A percentile compares a stretch with the other conserved stretches of the same genome.
Evolutionary conservation across 805 yeast species (phyloP).

Genomic region (Cephaloascus albidus): DNA sequence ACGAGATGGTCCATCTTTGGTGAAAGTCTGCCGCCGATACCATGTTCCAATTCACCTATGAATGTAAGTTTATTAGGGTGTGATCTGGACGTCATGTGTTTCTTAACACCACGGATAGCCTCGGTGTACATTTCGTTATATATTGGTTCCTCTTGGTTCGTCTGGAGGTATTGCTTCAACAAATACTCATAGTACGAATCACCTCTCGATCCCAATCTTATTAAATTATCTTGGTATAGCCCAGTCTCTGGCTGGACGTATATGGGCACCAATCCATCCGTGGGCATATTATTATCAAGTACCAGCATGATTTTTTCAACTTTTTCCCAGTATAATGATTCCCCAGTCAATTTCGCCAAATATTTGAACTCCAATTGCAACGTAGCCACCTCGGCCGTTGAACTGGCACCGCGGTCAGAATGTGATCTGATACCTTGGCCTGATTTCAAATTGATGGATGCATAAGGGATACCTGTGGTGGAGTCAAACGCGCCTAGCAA

Average conservation of each 20-base stretch:
- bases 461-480: slow-evolving; percentile 62
- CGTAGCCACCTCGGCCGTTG: slow-evolving; percentile 86
- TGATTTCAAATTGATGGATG: slow-evolving; percentile 64
- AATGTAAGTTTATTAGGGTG: slow-evolving; percentile 54
- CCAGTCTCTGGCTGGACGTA: slow-evolving; percentile 72
- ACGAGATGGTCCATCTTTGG: slow-evolving; percentile 89
- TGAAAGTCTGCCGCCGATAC: slow-evolving; percentile 50
- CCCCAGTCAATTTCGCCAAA: slow-evolving; percentile 72
- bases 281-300: slow-evolving; percentile 54
- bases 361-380: slow-evolving; percentile 83
- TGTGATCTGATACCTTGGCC: slow-evolving; percentile 54
- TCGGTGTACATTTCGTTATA: slow-evolving; percentile 72
- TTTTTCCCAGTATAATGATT: slow-evolving; percentile 64
- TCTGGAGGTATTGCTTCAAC: slow-evolving; percentile 77
- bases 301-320: slow-evolving; percentile 68
- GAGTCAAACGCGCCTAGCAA: slow-evolving; percentile 62
- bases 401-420: slow-evolving; percentile 67
- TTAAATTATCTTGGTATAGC: slow-evolving; percentile 48
- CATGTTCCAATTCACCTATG: slow-evolving; percentile 70
- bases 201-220: slow-evolving; percentile 85
- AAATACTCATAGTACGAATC: slow-evolving; percentile 90
- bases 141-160: slow-evolving; percentile 47
- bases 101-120: slow-evolving; percentile 68
- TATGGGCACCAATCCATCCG: slow-evolving; percentile 78
- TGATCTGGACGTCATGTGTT: slow-evolving; percentile 51